phyloP scores from a whole-genome alignment of 2,329 filamentous ascomycete species.

The Colletotrichum truncatum region DNA sequence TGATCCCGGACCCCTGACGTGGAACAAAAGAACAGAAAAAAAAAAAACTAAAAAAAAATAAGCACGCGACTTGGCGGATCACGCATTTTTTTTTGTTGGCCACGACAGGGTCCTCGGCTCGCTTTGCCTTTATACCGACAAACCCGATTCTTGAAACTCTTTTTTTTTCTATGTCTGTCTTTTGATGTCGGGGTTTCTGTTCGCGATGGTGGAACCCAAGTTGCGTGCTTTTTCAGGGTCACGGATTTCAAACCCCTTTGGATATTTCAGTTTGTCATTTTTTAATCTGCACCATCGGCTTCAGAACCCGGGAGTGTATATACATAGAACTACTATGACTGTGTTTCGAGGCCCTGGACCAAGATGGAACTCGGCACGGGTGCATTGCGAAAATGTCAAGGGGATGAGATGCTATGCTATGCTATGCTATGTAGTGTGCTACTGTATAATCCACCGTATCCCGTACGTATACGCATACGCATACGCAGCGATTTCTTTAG shows the following conservation, averaged over 20 bases:
- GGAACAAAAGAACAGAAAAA: neutral
- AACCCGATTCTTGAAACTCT: neutral
- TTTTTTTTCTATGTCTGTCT: neutral
- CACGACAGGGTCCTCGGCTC: conserved; percentile 23
- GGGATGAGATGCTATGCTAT: neutral
- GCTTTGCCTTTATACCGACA: conserved; percentile 8
- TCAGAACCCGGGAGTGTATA: too few species aligned
- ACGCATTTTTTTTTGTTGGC: too few species aligned
- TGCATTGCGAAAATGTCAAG: neutral
- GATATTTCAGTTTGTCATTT: too few species aligned
- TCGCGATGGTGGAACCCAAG: neutral
- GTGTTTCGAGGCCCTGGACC: neutral
- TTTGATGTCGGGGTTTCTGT: neutral
- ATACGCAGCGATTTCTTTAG: neutral
- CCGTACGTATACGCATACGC: neutral
- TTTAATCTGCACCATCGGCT: too few species aligned
- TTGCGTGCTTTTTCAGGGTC: conserved; percentile 3
- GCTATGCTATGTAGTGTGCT: too few species aligned
- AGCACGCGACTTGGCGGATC: neutral
- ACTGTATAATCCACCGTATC: neutral
- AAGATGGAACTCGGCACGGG: conserved; percentile 14
- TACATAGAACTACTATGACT: too few species aligned
- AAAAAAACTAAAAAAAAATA: neutral
- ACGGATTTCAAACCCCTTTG: too few species aligned
- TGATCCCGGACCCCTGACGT: too few species aligned